These are phyloP conservation scores for Sphenostylis stenocarpa DNA, from an alignment of 306 rosid genomes.

Conservation along the genomic window DNA sequence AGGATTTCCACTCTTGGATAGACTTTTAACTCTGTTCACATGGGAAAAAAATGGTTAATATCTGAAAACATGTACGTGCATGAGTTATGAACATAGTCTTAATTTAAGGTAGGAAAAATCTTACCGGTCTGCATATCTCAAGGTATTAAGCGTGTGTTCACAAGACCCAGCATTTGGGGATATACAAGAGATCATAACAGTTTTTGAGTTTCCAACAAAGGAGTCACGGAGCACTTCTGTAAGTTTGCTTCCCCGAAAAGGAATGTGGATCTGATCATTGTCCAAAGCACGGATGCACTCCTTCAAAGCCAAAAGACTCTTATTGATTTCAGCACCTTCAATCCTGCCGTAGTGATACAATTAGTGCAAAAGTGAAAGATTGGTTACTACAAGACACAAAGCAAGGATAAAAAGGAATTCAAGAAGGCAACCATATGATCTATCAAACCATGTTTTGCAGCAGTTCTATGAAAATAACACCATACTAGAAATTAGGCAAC, in stretches of 20 bases:
- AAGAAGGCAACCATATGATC: neutral
- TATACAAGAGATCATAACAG: slow-evolving; percentile 97
- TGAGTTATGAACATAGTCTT: neutral
- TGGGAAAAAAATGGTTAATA: slow-evolving; percentile 32
- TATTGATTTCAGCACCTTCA: slow-evolving; percentile 97
- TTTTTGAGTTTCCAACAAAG: slow-evolving; percentile 93
- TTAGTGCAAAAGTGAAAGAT: slow-evolving; percentile 6
- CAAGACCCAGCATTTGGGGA: slow-evolving; percentile 98
- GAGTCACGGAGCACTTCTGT: slow-evolving; percentile 99
- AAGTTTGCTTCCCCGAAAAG: slow-evolving; percentile 98
- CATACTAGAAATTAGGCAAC: neutral
- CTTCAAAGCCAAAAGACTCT: slow-evolving; percentile 96
- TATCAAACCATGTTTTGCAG: neutral
- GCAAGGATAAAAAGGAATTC: slow-evolving; percentile 7
- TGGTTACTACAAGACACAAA: neutral
- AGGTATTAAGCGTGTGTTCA: slow-evolving; percentile 92
- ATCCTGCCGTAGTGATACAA: slow-evolving; percentile 53
- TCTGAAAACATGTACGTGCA: neutral
- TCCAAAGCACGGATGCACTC: slow-evolving; percentile 99
- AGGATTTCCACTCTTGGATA: slow-evolving; percentile 85
- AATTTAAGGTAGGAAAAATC: slow-evolving; percentile 27
- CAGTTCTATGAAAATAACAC: neutral
- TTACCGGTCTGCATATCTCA: slow-evolving; percentile 98
- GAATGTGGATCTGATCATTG: slow-evolving; percentile 96
- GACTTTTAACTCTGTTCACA: slow-evolving; percentile 86